Percentiles rank a stretch among this genome's conserved stretches.
These are phyloP conservation scores for Reutealis trisperma DNA, from an alignment of 345 rosid genomes.

Conservation along the genomic window DNA sequence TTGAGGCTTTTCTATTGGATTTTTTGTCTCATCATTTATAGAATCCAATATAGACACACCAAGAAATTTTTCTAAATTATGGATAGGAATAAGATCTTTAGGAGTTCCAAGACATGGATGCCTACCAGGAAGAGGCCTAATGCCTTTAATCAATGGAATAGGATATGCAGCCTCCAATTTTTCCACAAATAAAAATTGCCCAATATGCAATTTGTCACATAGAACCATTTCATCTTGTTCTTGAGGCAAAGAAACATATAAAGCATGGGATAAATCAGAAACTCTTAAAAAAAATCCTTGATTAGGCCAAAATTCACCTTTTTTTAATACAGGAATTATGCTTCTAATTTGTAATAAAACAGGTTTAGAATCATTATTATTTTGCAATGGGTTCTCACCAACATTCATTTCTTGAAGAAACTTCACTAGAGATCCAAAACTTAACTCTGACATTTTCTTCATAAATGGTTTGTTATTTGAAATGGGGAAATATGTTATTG, in stretches of 20 bases:
- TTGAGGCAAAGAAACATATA: conserved; percentile 62
- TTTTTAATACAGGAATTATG: conserved; percentile 69
- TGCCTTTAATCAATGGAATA: conserved; percentile 60
- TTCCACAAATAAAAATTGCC: conserved; percentile 55
- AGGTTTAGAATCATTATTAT: conserved; percentile 33
- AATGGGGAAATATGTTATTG: background rate
- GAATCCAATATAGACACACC: conserved; percentile 35
- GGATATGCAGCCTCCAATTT: conserved; percentile 67
- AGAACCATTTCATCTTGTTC: conserved; percentile 68
- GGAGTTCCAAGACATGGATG: conserved; percentile 47
- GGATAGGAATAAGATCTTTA: conserved; percentile 49
- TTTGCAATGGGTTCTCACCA: conserved; percentile 30
- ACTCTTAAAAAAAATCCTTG: conserved; percentile 69
- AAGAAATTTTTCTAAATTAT: conserved; percentile 45
- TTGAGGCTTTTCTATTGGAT: conserved; percentile 24
- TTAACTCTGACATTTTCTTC: conserved; percentile 46
- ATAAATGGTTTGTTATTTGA: background rate
- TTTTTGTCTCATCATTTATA: conserved; percentile 17
- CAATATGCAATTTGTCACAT: conserved; percentile 54
- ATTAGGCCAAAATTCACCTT: conserved; percentile 73
- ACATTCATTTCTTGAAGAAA: conserved; percentile 55
- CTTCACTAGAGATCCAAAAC: conserved; percentile 57
- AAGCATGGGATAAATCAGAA: conserved; percentile 61
- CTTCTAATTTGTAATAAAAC: conserved; percentile 66
- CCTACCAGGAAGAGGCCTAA: conserved; percentile 63